phyloP scores from a whole-genome alignment of 148 eudicot genomes.

The Nepenthes gracilis region DNA sequence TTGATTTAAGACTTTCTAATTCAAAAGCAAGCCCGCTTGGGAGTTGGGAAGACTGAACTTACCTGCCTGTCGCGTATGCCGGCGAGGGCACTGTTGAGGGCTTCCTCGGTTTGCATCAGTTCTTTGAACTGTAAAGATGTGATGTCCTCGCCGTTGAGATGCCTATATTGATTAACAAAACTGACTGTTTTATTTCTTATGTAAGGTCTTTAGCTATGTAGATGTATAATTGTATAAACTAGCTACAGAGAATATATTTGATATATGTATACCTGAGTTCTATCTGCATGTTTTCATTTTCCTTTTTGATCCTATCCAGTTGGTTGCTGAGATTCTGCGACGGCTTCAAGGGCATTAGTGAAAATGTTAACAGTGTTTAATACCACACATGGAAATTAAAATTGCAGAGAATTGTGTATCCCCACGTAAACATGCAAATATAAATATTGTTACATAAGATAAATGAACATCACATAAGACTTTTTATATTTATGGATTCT shows the following conservation, averaged over 20 bases:
- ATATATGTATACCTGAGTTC: slow-evolving; percentile 45
- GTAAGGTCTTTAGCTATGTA: not conserved
- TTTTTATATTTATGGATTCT: too few relatives aligned
- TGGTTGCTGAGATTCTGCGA: slow-evolving; percentile 54
- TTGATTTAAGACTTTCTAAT: too few relatives aligned
- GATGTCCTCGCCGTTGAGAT: slow-evolving; percentile 74
- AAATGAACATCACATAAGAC: too few relatives aligned
- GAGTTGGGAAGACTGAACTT: slow-evolving; percentile 2
- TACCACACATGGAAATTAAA: not conserved
- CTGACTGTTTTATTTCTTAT: not conserved
- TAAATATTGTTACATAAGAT: too few relatives aligned
- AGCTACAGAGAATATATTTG: not conserved
- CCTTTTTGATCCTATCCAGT: slow-evolving; percentile 65
- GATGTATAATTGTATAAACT: not conserved
- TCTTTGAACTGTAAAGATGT: slow-evolving; percentile 43
- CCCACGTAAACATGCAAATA: too few relatives aligned
- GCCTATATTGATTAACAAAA: slow-evolving; percentile 25
- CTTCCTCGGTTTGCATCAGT: slow-evolving; percentile 48
- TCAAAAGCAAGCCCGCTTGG: too few relatives aligned
- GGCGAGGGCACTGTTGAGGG: slow-evolving; percentile 41
- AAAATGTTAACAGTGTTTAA: not conserved
- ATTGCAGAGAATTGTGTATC: too few relatives aligned
- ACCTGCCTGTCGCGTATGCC: slow-evolving; percentile 41
- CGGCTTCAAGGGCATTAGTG: not conserved
- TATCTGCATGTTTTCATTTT: slow-evolving; percentile 63